These are phyloP conservation scores for Naganishia vishniacii DNA, from an alignment of 768 basidiomycete species.

Conservation along the genomic window DNA sequence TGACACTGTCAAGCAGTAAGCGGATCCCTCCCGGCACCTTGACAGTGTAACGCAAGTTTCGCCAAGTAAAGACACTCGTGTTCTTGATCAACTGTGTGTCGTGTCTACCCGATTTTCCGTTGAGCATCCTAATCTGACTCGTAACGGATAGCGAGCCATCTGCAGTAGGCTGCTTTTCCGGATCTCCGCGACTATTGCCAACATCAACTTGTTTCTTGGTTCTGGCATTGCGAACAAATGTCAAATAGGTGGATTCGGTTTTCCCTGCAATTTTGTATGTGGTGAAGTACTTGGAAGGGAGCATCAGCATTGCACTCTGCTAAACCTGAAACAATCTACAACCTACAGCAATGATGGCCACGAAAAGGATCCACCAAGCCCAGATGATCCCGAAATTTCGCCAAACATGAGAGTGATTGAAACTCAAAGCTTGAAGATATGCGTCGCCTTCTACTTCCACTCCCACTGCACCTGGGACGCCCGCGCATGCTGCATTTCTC, in stretches of 20 bases:
- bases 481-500: constrained; percentile 3
- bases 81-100: constrained; percentile 11
- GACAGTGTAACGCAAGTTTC: constrained; percentile 41
- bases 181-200: neutral
- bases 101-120: neutral
- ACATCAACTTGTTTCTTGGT: neutral
- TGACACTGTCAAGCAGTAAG: constrained; percentile 61
- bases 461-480: neutral
- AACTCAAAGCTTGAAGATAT: constrained; percentile 25
- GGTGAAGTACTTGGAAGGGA: constrained; percentile 13
- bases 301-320: neutral
- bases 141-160: neutral
- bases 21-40: constrained; percentile 17
- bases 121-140: neutral
- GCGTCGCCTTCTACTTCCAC: constrained; percentile 28
- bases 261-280: constrained; percentile 7
- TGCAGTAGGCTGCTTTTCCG: neutral
- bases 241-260: neutral
- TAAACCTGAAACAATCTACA: neutral
- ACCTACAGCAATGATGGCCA: constrained; percentile 28
- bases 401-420: constrained; percentile 34
- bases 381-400: constrained; percentile 39
- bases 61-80: constrained; percentile 47
- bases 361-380: constrained; percentile 36
- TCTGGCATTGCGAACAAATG: constrained; percentile 5